Conservation (phyloP, 164 flowering plant genomes). For the Berberis vulgaris region DNA sequence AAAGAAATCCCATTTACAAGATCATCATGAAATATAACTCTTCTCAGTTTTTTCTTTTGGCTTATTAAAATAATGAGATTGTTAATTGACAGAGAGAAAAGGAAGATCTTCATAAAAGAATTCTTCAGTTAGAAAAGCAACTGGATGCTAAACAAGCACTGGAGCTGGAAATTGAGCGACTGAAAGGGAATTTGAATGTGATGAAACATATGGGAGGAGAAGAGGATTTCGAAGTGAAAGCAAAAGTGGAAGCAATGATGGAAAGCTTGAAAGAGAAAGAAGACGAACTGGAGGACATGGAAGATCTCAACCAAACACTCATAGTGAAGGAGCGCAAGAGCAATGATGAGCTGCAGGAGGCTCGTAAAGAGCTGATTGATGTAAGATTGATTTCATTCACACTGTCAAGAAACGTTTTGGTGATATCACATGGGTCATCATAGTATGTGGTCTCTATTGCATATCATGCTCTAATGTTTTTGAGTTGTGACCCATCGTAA, state of each 20-base stretch:
- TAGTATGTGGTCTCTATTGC: no score
- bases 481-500: no score
- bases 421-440: no score
- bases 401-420: background rate
- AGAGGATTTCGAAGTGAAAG: slow-evolving; percentile 31
- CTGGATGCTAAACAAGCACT: slow-evolving; percentile 70
- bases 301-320: slow-evolving; percentile 11
- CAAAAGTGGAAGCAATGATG: slow-evolving; percentile 23
- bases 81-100: slow-evolving; percentile 39
- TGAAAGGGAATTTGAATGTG: slow-evolving; percentile 53
- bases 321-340: slow-evolving; percentile 15
- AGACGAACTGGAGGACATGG: slow-evolving; percentile 6
- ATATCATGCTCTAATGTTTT: no score
- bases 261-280: slow-evolving; percentile 11
- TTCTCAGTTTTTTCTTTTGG: no score
- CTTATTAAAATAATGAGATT: no score
- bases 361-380: slow-evolving; percentile 46
- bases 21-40: no score
- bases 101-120: slow-evolving; percentile 40
- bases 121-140: slow-evolving; percentile 44
- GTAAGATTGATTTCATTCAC: slow-evolving; percentile 20
- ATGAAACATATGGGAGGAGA: slow-evolving; percentile 45
- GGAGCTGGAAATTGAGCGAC: slow-evolving; percentile 57
- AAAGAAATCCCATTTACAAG: no score
- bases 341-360: slow-evolving; percentile 64